Evolutionary conservation across 345 rosid genomes (phyloP).

Genomic region (Linum lewisii): DNA sequence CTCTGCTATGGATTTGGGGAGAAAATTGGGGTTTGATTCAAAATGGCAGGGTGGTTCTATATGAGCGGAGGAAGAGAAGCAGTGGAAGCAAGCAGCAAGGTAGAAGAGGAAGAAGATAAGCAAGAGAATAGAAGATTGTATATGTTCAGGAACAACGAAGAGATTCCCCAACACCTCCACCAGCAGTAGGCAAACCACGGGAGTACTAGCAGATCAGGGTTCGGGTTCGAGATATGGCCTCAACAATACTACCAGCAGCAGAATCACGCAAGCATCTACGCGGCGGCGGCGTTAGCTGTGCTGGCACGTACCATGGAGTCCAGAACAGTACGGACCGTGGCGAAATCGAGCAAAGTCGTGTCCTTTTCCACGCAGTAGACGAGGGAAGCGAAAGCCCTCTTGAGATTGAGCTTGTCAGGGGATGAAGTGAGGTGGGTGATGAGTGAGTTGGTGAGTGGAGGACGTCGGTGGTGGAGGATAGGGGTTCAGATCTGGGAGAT

Average conservation of each 20-base stretch:
- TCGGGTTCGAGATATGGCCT: conserved; percentile 80
- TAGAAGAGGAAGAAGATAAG: conserved; percentile 39
- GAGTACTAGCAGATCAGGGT: not conserved
- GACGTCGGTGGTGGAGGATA: too few species aligned
- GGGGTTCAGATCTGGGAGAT: too few species aligned
- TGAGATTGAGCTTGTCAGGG: conserved; percentile 47
- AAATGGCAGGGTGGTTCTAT: conserved; percentile 89
- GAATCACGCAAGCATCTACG: conserved; percentile 13
- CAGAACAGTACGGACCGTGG: conserved; percentile 41
- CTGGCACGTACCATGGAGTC: conserved; percentile 48
- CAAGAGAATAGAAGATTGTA: conserved; percentile 35
- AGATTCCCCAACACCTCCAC: conserved; percentile 35
- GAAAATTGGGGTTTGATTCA: not conserved
- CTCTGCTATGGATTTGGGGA: conserved; percentile 3
- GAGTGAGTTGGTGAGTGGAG: conserved; percentile 63
- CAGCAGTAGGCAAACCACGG: not conserved
- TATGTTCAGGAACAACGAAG: conserved; percentile 53
- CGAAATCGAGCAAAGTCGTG: conserved; percentile 44
- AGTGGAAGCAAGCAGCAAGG: conserved; percentile 19
- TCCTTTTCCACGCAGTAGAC: conserved; percentile 60
- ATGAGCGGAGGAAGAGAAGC: conserved; percentile 46
- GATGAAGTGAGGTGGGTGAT: conserved; percentile 50
- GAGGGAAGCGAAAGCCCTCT: conserved; percentile 84
- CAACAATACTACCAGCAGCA: conserved; percentile 32
- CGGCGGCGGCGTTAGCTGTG: too few species aligned